These are phyloP conservation scores for Knoxdaviesia capensis DNA, from an alignment of 2,329 filamentous ascomycete species.

Conservation along the genomic window DNA sequence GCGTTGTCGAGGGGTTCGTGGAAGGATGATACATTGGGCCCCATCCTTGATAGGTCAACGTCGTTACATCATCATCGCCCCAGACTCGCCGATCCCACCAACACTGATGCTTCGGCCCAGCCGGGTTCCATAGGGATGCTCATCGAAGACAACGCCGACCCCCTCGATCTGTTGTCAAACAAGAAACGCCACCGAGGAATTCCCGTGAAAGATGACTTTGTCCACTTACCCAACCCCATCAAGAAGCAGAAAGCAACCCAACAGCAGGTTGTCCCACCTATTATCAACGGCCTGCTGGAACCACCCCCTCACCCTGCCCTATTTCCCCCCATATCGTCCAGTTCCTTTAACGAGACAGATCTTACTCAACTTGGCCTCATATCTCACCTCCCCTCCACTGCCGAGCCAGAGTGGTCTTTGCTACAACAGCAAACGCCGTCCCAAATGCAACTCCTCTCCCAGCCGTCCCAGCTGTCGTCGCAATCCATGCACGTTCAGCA, in stretches of 20 bases:
- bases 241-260: slow-evolving; percentile 43
- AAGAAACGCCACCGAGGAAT: slow-evolving; percentile 33
- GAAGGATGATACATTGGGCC: slow-evolving; percentile 5
- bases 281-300: slow-evolving; percentile 43
- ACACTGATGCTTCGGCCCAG: slow-evolving; percentile 14
- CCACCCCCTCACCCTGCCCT: slow-evolving; percentile 38
- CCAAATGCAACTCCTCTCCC: too few relatives aligned
- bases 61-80: slow-evolving; percentile 17
- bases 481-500: too few relatives aligned
- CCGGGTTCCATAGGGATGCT: slow-evolving; percentile 21
- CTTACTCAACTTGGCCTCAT: slow-evolving; percentile 19
- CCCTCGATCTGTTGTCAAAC: slow-evolving; percentile 21
- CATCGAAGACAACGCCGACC: slow-evolving; percentile 22
- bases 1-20: neutral
- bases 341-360: slow-evolving; percentile 29
- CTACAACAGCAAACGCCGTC: slow-evolving; percentile 1
- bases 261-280: slow-evolving; percentile 37
- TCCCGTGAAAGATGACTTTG: slow-evolving; percentile 36
- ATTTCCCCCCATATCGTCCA: slow-evolving; percentile 42
- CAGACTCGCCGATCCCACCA: slow-evolving; percentile 18
- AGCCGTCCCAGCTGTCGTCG: slow-evolving; percentile 2
- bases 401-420: slow-evolving; percentile 6
- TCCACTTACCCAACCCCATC: slow-evolving; percentile 41
- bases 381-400: slow-evolving; percentile 18
- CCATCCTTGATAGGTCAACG: slow-evolving; percentile 3